Evolutionary conservation across 73 alveolate genomes (phyloP).

Genomic region (Paramecium primaurelia): DNA sequence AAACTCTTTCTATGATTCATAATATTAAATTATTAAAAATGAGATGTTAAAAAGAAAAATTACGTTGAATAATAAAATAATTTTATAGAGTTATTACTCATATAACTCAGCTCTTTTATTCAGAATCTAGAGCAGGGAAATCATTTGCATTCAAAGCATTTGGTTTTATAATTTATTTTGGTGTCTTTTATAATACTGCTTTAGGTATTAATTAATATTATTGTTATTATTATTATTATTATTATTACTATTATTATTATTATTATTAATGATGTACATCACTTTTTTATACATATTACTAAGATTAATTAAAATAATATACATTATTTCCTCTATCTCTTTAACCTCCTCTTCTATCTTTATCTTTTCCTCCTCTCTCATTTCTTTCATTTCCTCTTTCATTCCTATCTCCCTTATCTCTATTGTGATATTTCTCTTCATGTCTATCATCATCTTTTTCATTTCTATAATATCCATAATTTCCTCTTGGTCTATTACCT

Average conservation of each 20-base stretch:
- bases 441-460: not conserved
- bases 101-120: not conserved
- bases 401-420: not conserved
- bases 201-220: not conserved
- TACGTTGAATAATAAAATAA: not conserved
- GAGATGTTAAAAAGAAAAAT: not conserved
- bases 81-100: conserved; percentile 6
- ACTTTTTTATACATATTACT: conserved; percentile 11
- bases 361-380: not conserved
- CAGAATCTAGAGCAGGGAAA: conserved; percentile 31
- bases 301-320: not conserved
- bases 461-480: not conserved
- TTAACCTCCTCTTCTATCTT: conserved; percentile 12
- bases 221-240: not conserved
- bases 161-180: not conserved
- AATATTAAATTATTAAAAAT: not conserved
- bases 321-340: conserved; percentile 3
- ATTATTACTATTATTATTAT: not conserved
- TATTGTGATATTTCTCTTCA: not conserved
- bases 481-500: not conserved
- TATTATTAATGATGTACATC: not conserved
- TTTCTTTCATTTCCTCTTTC: not conserved
- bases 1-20: conserved; percentile 8
- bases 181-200: not conserved
- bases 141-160: conserved; percentile 10